Percentiles rank a stretch among this genome's conserved stretches.
Conservation (phyloP, 2,329 filamentous ascomycete genomes). For the Stagonosporopsis cucurbitacearum region DNA sequence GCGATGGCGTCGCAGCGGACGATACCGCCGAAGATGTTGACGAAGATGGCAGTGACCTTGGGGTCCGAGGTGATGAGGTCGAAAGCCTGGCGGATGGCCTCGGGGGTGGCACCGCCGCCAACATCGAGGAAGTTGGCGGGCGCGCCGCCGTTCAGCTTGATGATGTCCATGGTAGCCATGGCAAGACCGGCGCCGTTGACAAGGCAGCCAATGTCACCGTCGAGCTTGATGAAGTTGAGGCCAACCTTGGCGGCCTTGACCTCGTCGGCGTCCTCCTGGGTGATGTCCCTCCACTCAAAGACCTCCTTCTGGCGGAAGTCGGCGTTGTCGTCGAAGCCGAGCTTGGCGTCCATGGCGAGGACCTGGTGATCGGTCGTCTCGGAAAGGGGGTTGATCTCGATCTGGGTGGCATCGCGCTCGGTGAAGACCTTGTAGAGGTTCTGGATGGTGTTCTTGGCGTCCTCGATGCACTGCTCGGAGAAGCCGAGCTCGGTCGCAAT, state of each 20-base stretch:
- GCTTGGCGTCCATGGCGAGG: constrained; percentile 99
- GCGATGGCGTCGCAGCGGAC: constrained; percentile 98
- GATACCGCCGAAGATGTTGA: constrained; percentile 99
- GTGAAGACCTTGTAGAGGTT: constrained; percentile 99
- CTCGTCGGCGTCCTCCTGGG: constrained; percentile 96
- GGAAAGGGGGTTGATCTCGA: constrained; percentile 98
- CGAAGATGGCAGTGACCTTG: constrained; percentile 98
- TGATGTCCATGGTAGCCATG: constrained; percentile 99
- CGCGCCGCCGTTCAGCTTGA: constrained; percentile 96
- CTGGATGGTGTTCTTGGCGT: constrained; percentile 95
- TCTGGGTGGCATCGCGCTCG: constrained; percentile 98
- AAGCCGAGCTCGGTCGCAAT: constrained; percentile 94
- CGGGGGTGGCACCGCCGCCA: constrained; percentile 93
- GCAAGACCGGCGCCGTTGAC: constrained; percentile 99
- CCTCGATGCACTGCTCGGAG: constrained; percentile 95
- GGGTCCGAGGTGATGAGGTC: constrained; percentile 98
- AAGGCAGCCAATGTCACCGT: constrained; percentile 97
- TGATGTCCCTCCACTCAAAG: constrained; percentile 90
- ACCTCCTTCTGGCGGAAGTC: constrained; percentile 98
- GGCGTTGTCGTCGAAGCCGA: constrained; percentile 98
- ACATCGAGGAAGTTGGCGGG: constrained; percentile 99
- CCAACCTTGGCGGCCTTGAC: constrained; percentile 92
- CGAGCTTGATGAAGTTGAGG: constrained; percentile 99
- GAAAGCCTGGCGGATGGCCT: constrained; percentile 96
- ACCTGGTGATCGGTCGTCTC: constrained; percentile 99